Evolutionary conservation across 1,284 basidiomycete genomes (phyloP).

Genomic region (Fomitopsis pinicola): DNA sequence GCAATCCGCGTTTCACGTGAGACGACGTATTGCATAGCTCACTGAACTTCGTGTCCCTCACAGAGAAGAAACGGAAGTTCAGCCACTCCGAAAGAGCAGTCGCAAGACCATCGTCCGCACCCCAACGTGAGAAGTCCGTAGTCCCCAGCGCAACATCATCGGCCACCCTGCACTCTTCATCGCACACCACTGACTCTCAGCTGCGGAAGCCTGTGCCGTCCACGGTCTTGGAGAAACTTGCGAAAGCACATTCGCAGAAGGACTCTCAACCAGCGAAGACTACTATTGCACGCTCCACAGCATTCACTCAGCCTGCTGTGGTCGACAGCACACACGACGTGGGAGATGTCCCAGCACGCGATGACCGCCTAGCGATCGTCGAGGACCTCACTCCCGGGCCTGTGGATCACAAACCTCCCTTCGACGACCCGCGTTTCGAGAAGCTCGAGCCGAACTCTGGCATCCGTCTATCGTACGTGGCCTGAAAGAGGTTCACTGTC

Average conservation of each 20-base stretch:
- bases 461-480: slow-evolving; percentile 74
- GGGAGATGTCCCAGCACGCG: slow-evolving; percentile 36
- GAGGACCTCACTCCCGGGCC: slow-evolving; percentile 78
- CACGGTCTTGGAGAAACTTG: slow-evolving; percentile 44
- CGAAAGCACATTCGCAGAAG: slow-evolving; percentile 27
- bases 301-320: slow-evolving; percentile 36
- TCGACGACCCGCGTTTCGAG: slow-evolving; percentile 71
- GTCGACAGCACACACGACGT: not conserved
- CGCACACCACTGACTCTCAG: not conserved
- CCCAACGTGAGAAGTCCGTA: not conserved
- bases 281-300: slow-evolving; percentile 32
- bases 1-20: not conserved
- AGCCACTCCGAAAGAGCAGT: not conserved
- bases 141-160: not conserved
- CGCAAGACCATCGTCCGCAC: not conserved
- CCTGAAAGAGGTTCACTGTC: slow-evolving; percentile 3
- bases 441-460: slow-evolving; percentile 84
- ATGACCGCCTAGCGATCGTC: slow-evolving; percentile 67
- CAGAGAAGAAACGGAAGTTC: slow-evolving; percentile 12
- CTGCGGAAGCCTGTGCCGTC: slow-evolving; percentile 34
- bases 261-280: slow-evolving; percentile 16
- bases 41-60: not conserved
- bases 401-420: slow-evolving; percentile 57
- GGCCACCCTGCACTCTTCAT: not conserved
- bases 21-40: not conserved